Conservation (phyloP, 495 filamentous ascomycete species). For the Hapsidospora chrysogenum region DNA sequence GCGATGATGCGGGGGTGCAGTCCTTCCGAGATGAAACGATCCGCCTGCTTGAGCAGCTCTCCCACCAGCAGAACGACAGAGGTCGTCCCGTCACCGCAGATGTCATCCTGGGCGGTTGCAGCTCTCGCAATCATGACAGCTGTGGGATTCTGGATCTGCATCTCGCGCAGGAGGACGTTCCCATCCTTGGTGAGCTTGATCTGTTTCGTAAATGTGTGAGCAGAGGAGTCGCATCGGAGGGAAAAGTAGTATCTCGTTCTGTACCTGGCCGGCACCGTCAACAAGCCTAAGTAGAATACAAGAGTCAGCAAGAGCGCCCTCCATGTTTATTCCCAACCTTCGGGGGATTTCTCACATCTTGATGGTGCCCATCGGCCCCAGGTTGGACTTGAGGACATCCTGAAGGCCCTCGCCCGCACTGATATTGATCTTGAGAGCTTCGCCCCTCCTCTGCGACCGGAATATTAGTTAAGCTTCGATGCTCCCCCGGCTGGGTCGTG, state of each 20-base stretch:
- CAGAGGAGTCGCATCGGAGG: slow-evolving; percentile 6
- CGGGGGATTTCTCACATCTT: slow-evolving; percentile 98
- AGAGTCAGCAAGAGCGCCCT: slow-evolving; percentile 12
- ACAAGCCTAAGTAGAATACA: slow-evolving; percentile 50
- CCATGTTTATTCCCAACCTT: slow-evolving; percentile 2
- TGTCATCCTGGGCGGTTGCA: slow-evolving; percentile 95
- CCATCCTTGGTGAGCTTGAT: slow-evolving; percentile 99
- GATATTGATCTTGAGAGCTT: slow-evolving; percentile 94
- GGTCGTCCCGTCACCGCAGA: slow-evolving; percentile 94
- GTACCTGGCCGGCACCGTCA: slow-evolving; percentile 82
- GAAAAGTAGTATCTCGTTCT: slow-evolving; percentile 8
- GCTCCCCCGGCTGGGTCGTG: no score
- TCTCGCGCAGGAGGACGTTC: slow-evolving; percentile 86
- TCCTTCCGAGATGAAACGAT: slow-evolving; percentile 84
- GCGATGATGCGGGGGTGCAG: slow-evolving; percentile 93
- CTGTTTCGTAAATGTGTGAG: slow-evolving; percentile 25
- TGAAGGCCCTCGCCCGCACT: slow-evolving; percentile 85
- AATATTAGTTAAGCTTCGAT: no score
- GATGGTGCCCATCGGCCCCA: slow-evolving; percentile 84
- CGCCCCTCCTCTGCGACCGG: slow-evolving; percentile 60
- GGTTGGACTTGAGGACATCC: slow-evolving; percentile 91
- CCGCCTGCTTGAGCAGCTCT: slow-evolving; percentile 93
- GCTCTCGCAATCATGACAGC: slow-evolving; percentile 98
- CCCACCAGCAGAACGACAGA: slow-evolving; percentile 91
- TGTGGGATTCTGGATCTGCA: slow-evolving; percentile 87